A percentile compares a stretch with the other conserved stretches of the same genome.
Conservation (phyloP, 805 yeast genomes). For the Saturnispora dispora region DNA sequence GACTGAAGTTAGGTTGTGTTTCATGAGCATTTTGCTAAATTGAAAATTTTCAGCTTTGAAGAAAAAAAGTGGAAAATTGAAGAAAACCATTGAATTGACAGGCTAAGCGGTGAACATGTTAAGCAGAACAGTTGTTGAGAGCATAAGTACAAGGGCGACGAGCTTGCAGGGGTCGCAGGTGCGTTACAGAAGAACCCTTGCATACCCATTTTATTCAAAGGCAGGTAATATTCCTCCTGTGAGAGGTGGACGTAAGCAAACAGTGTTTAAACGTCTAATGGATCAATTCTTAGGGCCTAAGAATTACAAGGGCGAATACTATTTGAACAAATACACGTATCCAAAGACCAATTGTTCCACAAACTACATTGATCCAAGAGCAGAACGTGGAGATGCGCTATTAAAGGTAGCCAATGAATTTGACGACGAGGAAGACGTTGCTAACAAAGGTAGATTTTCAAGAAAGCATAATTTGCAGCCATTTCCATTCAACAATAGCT, state of each 20-base stretch:
- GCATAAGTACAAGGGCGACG: slow-evolving; percentile 8
- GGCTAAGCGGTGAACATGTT: background rate
- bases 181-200: slow-evolving; percentile 42
- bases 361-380: slow-evolving; percentile 56
- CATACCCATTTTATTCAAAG: slow-evolving; percentile 45
- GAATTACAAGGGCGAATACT: slow-evolving; percentile 76
- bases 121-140: background rate
- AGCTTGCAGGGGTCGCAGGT: slow-evolving; percentile 34
- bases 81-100: background rate
- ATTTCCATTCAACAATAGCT: slow-evolving; percentile 66
- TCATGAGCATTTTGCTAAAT: background rate
- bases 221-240: slow-evolving; percentile 32
- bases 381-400: slow-evolving; percentile 33
- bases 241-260: slow-evolving; percentile 31
- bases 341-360: slow-evolving; percentile 63
- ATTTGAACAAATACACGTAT: slow-evolving; percentile 61
- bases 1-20: background rate
- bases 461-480: slow-evolving; percentile 46
- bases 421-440: slow-evolving; percentile 10
- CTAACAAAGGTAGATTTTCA: slow-evolving; percentile 14
- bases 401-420: slow-evolving; percentile 14
- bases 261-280: slow-evolving; percentile 55
- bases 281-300: slow-evolving; percentile 74
- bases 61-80: background rate
- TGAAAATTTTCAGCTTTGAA: background rate